A percentile compares a stretch with the other conserved stretches of the same genome.
Conservation (phyloP, 2,329 filamentous ascomycete genomes). For the Daldinia sp. region DNA sequence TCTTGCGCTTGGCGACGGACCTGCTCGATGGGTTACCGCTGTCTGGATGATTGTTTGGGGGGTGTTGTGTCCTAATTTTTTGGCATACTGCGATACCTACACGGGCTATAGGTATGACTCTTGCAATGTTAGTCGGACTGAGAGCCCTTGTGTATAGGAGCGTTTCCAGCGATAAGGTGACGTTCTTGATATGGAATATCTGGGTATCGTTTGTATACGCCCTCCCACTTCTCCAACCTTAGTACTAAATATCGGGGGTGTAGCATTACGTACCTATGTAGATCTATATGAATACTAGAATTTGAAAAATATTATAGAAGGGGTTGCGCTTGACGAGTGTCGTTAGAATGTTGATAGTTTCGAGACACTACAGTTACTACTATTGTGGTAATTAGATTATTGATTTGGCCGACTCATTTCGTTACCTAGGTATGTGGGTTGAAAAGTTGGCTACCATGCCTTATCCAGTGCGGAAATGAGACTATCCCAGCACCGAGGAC, state of each 20-base stretch:
- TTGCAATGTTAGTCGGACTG: background rate
- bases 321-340: no score
- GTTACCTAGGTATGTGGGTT: no score
- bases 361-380: no score
- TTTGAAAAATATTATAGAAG: no score
- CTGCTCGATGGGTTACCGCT: conserved; percentile 17
- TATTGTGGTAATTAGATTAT: no score
- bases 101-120: background rate
- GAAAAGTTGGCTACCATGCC: conserved; percentile 28
- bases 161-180: background rate
- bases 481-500: conserved; percentile 31
- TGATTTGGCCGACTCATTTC: no score
- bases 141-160: background rate
- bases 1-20: conserved; percentile 18
- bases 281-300: no score
- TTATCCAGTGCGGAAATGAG: conserved; percentile 29
- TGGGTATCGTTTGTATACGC: conserved; percentile 1
- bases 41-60: background rate
- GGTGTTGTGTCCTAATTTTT: conserved; percentile 9
- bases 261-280: background rate
- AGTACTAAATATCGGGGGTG: background rate
- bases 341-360: no score
- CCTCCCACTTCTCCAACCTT: background rate
- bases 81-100: background rate
- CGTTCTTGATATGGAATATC: conserved; percentile 1